Evolutionary conservation across 2,329 filamentous ascomycete species (phyloP).

Genomic region (Pezicula carpinea): DNA sequence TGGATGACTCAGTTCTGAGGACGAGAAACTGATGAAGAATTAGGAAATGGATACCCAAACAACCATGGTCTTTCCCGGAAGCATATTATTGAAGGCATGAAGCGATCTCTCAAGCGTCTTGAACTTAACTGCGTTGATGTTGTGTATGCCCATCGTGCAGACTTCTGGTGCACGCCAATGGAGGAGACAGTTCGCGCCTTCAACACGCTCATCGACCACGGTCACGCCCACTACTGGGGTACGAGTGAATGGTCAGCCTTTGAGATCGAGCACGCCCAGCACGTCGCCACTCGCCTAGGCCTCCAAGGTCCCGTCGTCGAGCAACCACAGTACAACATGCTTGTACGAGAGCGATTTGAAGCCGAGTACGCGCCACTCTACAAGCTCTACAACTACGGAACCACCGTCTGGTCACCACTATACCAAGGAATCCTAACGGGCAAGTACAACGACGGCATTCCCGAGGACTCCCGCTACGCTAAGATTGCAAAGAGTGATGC

Average conservation of each 20-base stretch:
- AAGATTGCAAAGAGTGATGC: conserved; percentile 48
- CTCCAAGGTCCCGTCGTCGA: conserved; percentile 59
- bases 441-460: conserved; percentile 53
- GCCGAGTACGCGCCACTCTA: conserved; percentile 54
- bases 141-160: conserved; percentile 65
- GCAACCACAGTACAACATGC: conserved; percentile 61
- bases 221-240: conserved; percentile 64
- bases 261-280: conserved; percentile 33
- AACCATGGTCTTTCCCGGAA: conserved; percentile 54
- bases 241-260: conserved; percentile 61
- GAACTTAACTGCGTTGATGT: conserved; percentile 59
- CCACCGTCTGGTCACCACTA: conserved; percentile 58
- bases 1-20: conserved; percentile 54
- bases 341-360: conserved; percentile 55
- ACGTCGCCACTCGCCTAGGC: conserved; percentile 50
- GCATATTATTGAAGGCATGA: conserved; percentile 60
- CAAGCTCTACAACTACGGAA: conserved; percentile 50
- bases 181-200: conserved; percentile 66
- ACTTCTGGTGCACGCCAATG: conserved; percentile 60
- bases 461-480: conserved; percentile 52
- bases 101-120: conserved; percentile 48
- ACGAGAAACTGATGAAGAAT: conserved; percentile 54
- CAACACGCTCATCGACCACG: conserved; percentile 61
- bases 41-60: conserved; percentile 54
- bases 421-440: conserved; percentile 54